These are phyloP conservation scores for Fusarium dlaminii DNA, from an alignment of 2,329 filamentous ascomycete species.

Conservation along the genomic window DNA sequence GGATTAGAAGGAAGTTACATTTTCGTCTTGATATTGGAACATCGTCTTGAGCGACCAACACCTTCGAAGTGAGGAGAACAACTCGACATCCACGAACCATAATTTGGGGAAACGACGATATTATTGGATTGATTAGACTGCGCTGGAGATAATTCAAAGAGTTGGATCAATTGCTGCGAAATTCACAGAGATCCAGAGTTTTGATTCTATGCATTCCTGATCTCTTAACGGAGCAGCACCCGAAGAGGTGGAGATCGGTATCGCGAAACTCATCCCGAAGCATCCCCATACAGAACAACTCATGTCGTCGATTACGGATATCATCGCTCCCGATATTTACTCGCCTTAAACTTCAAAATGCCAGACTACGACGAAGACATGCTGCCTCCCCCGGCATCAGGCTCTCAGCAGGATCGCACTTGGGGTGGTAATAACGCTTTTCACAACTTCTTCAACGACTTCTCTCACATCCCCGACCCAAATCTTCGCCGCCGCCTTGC, in stretches of 20 bases:
- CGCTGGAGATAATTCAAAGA: background rate
- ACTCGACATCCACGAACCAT: background rate
- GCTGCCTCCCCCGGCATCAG: conserved; percentile 53
- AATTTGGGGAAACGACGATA: conserved; percentile 6
- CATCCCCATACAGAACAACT: conserved; percentile 19
- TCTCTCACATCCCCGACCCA: conserved; percentile 72
- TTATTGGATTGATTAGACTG: background rate
- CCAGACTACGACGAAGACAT: conserved; percentile 49
- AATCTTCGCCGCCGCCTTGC: conserved; percentile 79
- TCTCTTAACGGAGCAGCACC: conserved; percentile 6
- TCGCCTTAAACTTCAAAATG: conserved; percentile 43
- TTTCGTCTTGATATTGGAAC: background rate
- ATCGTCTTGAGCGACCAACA: background rate
- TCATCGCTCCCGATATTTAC: conserved; percentile 34
- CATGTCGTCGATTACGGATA: conserved; percentile 43
- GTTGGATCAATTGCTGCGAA: background rate
- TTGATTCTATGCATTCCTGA: conserved; percentile 21
- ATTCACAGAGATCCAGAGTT: background rate
- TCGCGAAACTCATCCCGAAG: conserved; percentile 27
- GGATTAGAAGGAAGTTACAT: background rate
- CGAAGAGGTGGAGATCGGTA: conserved; percentile 30
- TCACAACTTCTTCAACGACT: conserved; percentile 79
- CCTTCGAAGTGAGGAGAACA: background rate
- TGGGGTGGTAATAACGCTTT: conserved; percentile 74
- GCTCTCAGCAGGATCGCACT: conserved; percentile 53